A percentile compares a stretch with the other conserved stretches of the same genome.
Conservation (phyloP, 164 flowering plant species). For the grape (Vitis vinifera) region DNA sequence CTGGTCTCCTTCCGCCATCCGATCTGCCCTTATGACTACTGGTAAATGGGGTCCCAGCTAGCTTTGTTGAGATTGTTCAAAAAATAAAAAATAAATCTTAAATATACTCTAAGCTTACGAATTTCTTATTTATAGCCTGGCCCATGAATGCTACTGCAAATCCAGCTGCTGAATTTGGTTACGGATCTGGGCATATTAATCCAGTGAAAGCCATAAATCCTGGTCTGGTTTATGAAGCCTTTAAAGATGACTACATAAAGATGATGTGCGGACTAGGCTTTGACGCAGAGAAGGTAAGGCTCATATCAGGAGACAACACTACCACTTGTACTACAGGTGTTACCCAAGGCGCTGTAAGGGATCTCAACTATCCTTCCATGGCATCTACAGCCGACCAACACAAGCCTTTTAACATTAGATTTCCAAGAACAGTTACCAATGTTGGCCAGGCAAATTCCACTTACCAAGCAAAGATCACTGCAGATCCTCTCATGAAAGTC, state of each 20-base stretch:
- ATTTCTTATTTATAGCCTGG: constrained; percentile 10
- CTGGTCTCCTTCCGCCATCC: constrained; percentile 39
- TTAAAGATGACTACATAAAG: constrained; percentile 31
- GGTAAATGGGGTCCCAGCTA: constrained; percentile 1
- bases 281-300: background rate
- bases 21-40: constrained; percentile 40
- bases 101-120: background rate
- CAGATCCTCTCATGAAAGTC: background rate
- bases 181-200: constrained; percentile 55
- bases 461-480: constrained; percentile 5
- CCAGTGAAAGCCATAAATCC: constrained; percentile 46
- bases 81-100: background rate
- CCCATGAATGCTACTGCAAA: background rate
- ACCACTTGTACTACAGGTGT: constrained; percentile 20
- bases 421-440: constrained; percentile 25
- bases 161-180: constrained; percentile 34
- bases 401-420: background rate
- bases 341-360: background rate
- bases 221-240: constrained; percentile 48
- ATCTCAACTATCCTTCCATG: constrained; percentile 26
- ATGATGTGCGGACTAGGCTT: constrained; percentile 35
- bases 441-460: constrained; percentile 26
- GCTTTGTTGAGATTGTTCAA: background rate
- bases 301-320: constrained; percentile 11
- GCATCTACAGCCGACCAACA: background rate